phyloP scores from a whole-genome alignment of 768 basidiomycete species.

The Mycena vitilis region DNA sequence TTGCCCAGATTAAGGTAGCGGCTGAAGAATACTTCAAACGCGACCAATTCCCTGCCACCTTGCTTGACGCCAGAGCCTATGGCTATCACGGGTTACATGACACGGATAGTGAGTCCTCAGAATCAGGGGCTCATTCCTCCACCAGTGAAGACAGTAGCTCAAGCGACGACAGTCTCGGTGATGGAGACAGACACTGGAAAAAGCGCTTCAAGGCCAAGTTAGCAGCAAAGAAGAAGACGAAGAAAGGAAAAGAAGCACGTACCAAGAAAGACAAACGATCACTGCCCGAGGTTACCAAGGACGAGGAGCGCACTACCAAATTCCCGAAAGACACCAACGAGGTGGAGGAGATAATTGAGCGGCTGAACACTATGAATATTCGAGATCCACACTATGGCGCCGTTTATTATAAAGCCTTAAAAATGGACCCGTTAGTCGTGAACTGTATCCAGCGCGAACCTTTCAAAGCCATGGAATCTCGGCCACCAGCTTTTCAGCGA shows the following conservation, averaged over 20 bases:
- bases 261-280: no score
- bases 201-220: not conserved
- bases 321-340: not conserved
- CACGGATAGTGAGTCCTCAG: not conserved
- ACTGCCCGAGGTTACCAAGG: not conserved
- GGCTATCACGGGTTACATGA: not conserved
- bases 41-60: conserved; percentile 11
- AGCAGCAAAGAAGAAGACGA: not conserved
- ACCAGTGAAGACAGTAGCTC: not conserved
- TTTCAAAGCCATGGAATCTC: not conserved
- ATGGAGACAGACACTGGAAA: not conserved
- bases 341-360: conserved; percentile 6
- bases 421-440: conserved; percentile 2
- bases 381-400: conserved; percentile 14
- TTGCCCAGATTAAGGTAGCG: not conserved
- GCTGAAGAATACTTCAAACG: conserved; percentile 18
- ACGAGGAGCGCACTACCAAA: not conserved
- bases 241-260: not conserved
- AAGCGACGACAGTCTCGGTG: not conserved
- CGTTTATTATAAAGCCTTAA: conserved; percentile 13
- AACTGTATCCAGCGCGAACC: conserved; percentile 1
- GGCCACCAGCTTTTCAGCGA: not conserved
- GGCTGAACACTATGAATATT: conserved; percentile 8
- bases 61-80: not conserved
- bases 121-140: not conserved